Evolutionary conservation across 164 flowering plant species (phyloP), one percentile per base, ranked within the genome.

Genomic region (Liriodendron chinense): DNA sequence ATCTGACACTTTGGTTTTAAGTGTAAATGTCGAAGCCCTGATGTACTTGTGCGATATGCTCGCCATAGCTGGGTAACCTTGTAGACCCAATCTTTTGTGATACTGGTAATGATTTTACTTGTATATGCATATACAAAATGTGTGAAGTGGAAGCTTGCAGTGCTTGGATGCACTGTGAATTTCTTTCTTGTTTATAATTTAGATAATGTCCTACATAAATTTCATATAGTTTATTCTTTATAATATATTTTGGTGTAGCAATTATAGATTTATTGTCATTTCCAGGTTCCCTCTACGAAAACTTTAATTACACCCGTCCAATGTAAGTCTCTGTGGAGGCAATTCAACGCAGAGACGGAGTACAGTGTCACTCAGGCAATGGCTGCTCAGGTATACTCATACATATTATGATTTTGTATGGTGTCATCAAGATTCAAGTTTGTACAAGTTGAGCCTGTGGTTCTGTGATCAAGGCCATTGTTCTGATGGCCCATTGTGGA

Each of bases 241-340:
- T 34, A 34, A 34, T 34, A 34, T 34, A 34, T 4, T 34, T 34
- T 34, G 43, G 43, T 34, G 9, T 67, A 25, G 47, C 26, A 4
- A 28, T 67, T 67, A 3, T 14, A 16, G 47, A 8, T 67, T 67
- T 67, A 28, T 67, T 26, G 9, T 6, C 26, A 25, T 69, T 70
- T 47, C 48, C 85, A 94, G 98, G 87, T 94, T 77, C 89, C 93
- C 21, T 20, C 90, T 1, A 61, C 89, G 62, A 90, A 86, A 82
- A 90, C 92, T 50, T 71, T 94, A 81, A 86, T 94, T 65, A 88
- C 96, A 47, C 98, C 98, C 48, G 97, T 94, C 63, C 96, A 94
- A 62, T 94, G 98, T 83, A 92, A 92, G 77, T 87, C 92, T 47
- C 69, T 91, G 76, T 94, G 98, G 98, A 88, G 95, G 83, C 97